phyloP scores from a whole-genome alignment of 371 early-diverging fungal species.

The Circinella umbellata region DNA sequence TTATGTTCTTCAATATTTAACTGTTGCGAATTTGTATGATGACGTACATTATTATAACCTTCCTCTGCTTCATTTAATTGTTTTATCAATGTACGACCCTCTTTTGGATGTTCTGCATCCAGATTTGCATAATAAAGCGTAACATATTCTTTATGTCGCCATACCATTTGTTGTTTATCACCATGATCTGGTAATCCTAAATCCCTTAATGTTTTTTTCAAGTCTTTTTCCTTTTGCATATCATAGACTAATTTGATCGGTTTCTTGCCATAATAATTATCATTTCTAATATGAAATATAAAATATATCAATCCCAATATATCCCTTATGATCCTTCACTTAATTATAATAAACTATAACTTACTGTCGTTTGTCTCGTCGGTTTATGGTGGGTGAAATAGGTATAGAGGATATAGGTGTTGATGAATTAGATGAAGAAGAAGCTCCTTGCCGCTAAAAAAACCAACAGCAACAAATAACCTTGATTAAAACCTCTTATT shows the following conservation, averaged over 20 bases:
- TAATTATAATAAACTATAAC: not conserved
- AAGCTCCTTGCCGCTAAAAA: not conserved
- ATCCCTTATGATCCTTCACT: not conserved
- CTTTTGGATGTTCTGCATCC: slow-evolving; percentile 55
- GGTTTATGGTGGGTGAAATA: not conserved
- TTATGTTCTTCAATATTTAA: slow-evolving; percentile 21
- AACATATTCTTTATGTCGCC: slow-evolving; percentile 66
- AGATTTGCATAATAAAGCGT: slow-evolving; percentile 68
- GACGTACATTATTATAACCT: slow-evolving; percentile 10
- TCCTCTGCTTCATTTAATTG: slow-evolving; percentile 21
- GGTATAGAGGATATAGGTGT: slow-evolving; percentile 8
- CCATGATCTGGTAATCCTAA: slow-evolving; percentile 63
- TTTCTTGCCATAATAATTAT: slow-evolving; percentile 24
- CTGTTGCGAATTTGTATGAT: not conserved
- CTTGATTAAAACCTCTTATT: too few species aligned
- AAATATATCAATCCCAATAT: not conserved
- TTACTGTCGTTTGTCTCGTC: not conserved
- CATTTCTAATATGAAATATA: not conserved
- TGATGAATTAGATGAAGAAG: slow-evolving; percentile 10
- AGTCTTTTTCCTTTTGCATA: slow-evolving; percentile 48
- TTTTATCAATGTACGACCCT: slow-evolving; percentile 4
- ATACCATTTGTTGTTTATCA: slow-evolving; percentile 56
- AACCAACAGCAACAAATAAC: too few species aligned
- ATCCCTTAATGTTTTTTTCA: slow-evolving; percentile 46
- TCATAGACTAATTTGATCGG: slow-evolving; percentile 49